These are phyloP conservation scores for Globisporangium splendens DNA, from an alignment of 352 stramenopile genomes.

Conservation along the genomic window DNA sequence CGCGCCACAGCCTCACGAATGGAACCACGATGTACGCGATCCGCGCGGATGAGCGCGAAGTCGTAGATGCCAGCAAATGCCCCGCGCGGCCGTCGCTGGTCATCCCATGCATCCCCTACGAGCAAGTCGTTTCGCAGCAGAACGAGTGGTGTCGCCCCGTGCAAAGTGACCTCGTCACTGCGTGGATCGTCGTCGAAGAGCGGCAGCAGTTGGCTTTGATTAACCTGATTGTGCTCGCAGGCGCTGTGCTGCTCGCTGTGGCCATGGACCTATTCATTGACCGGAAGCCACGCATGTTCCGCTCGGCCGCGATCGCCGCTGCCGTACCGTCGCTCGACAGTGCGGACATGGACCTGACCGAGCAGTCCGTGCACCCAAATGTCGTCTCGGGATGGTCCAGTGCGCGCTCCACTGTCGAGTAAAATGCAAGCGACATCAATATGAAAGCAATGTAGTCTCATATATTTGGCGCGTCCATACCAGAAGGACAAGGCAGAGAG, in stretches of 20 bases:
- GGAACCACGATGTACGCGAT: constrained; percentile 17
- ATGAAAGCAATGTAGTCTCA: too few relatives aligned
- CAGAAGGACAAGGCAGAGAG: too few relatives aligned
- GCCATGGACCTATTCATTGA: constrained; percentile 28
- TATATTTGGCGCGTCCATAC: too few relatives aligned
- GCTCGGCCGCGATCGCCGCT: constrained; percentile 6
- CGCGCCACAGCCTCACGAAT: background rate
- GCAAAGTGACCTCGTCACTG: constrained; percentile 16
- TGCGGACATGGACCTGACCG: constrained; percentile 19
- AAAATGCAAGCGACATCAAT: background rate
- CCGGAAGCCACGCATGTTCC: constrained; percentile 18
- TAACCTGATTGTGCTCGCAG: constrained; percentile 24
- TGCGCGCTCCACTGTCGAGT: constrained; percentile 7
- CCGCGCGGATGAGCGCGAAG: constrained; percentile 12
- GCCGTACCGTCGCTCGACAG: constrained; percentile 23
- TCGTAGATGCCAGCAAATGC: constrained; percentile 7
- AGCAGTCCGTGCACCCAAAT: constrained; percentile 8
- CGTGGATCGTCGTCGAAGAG: constrained; percentile 27
- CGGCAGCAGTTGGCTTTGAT: constrained; percentile 22
- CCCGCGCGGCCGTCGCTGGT: constrained; percentile 14
- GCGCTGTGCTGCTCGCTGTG: constrained; percentile 23
- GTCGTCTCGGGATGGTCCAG: constrained; percentile 7
- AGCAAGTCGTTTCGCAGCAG: constrained; percentile 6
- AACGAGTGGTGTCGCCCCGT: constrained; percentile 27
- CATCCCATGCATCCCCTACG: constrained; percentile 22